phyloP scores from a whole-genome alignment of 2,329 filamentous ascomycete genomes.

The Exophiala xenobiotica region DNA sequence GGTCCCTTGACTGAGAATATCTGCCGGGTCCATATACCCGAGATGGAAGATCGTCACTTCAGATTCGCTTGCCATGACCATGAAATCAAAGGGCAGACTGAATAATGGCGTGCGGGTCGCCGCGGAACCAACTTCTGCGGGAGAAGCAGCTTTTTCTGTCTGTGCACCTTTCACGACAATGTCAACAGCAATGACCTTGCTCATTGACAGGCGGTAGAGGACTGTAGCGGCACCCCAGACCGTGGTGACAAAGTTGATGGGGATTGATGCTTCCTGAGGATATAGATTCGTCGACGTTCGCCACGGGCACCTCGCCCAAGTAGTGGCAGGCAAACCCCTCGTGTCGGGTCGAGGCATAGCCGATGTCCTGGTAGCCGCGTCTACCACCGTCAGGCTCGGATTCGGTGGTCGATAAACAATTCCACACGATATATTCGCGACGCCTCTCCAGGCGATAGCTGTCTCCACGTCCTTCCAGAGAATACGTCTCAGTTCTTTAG shows the following conservation, averaged over 20 bases:
- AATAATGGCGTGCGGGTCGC: background rate
- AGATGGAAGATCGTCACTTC: conserved; percentile 16
- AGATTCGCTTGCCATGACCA: conserved; percentile 12
- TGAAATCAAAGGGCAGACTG: conserved; percentile 6
- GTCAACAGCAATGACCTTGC: conserved; percentile 14
- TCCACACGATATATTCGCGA: conserved; percentile 7
- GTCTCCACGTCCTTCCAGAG: background rate
- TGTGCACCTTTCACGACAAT: background rate
- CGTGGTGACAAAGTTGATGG: conserved; percentile 11
- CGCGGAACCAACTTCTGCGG: background rate
- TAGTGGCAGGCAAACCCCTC: background rate
- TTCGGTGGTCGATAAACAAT: background rate
- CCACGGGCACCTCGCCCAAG: conserved; percentile 2
- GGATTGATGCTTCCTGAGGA: conserved; percentile 8
- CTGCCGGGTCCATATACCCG: conserved; percentile 3
- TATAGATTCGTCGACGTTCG: conserved; percentile 9
- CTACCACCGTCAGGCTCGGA: background rate
- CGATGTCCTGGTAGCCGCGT: background rate
- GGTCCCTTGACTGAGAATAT: background rate
- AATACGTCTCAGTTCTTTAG: background rate
- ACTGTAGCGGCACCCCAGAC: background rate
- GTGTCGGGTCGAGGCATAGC: no score
- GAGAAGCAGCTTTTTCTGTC: background rate
- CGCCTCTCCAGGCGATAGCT: conserved; percentile 5
- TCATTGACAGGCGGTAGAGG: conserved; percentile 6